Base-by-base conservation (phyloP, 1,139 yeast genomes). In the Kurtzmaniella quercitrusa region DNA sequence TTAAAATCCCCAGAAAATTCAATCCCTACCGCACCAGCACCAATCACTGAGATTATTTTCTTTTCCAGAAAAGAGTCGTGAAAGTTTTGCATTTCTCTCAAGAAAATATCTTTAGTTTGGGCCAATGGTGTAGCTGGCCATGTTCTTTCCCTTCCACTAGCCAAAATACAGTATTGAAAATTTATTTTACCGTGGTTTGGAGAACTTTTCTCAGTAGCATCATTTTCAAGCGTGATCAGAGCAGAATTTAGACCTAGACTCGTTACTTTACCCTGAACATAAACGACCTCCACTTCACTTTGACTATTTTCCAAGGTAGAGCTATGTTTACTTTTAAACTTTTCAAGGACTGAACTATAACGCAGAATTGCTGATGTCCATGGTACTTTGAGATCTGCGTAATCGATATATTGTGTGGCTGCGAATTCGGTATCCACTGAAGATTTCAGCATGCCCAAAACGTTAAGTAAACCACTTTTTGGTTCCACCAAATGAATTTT, bases 91-190 rank as follows among this genome's bases (percentile, higher is more conserved):
- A 71, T 68, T 47, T 71, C 76, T 15, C 53, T 49, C 36, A 65
- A 37, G 47, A 57, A 71, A 11, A 50, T 48, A 9, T 57, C 59
- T 41, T 47, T 49, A 16, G 65, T 67, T 45, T 49, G 56, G 1
- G 69, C 74, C 21, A 52, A 49, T 1, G 83, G 83, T 16, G 78
- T 76, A 30, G 76, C 69, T 9, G 83, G 84, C 79, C 80, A 77
- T 36, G 60, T 57, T 45, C 82, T 57, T 45, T 74, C 65, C 52
- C 82, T 57, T 1, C 84, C 84, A 2, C 76, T 59, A 2, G 82
- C 79, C 47, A 70, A 53, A 4, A 77, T 60, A 19, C 71, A 71
- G 47, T 72, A 76, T 49, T 76, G 79, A 53, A 76, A 78, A n/a
- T 57, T 57, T 17, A 75, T 54, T 1, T 49, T 48, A 14, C 60